Evolutionary conservation across 176 grass and related monocot genomes (phyloP).

Genomic region (Oryza officinalis): DNA sequence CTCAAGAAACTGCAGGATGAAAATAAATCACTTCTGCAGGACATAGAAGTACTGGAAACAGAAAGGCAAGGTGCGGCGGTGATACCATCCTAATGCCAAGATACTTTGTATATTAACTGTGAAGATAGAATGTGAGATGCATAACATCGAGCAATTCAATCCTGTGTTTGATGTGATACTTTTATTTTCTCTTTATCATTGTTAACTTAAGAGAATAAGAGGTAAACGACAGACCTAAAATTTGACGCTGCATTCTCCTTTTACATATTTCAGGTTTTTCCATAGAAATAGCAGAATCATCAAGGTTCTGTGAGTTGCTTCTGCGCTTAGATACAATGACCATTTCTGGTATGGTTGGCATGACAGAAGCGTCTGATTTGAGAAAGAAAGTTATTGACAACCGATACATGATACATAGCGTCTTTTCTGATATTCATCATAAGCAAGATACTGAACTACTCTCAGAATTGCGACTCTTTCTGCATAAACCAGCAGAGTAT

Average conservation of each 20-base stretch:
- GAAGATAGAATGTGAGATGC: background rate
- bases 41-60: slow-evolving; percentile 42
- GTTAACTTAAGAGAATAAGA: background rate
- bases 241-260: background rate
- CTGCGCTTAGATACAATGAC: slow-evolving; percentile 55
- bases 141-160: background rate
- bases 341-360: slow-evolving; percentile 46
- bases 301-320: slow-evolving; percentile 50
- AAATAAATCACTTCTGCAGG: slow-evolving; percentile 42
- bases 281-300: background rate
- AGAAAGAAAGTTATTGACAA: slow-evolving; percentile 53
- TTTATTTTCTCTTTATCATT: slow-evolving; percentile 1
- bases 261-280: slow-evolving; percentile 37
- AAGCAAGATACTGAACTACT: slow-evolving; percentile 51
- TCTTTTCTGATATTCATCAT: slow-evolving; percentile 37
- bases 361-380: slow-evolving; percentile 46
- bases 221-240: background rate
- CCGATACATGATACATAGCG: slow-evolving; percentile 27
- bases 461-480: slow-evolving; percentile 43
- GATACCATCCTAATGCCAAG: background rate
- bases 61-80: slow-evolving; percentile 6
- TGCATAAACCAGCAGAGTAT: slow-evolving; percentile 51
- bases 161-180: background rate
- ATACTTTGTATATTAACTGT: background rate
- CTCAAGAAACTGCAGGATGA: slow-evolving; percentile 46